These are phyloP conservation scores for Raphanus hybrid DNA, from an alignment of 441 rosid species.

Conservation along the genomic window DNA sequence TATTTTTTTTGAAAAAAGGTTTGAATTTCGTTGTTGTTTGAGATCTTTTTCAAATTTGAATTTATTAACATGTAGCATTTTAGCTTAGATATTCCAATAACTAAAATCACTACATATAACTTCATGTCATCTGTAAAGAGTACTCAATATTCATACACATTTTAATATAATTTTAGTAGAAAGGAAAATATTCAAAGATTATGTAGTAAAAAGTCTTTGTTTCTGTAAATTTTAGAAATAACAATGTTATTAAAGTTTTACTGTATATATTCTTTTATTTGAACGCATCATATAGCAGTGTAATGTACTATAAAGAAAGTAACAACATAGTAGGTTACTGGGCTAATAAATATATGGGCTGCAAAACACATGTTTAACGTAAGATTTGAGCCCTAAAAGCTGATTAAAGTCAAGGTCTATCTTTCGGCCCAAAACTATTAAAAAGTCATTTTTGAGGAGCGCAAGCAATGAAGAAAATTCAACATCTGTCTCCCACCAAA, in stretches of 20 bases:
- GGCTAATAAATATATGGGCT: background rate
- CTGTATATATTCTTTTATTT: background rate
- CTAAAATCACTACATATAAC: too few relatives aligned
- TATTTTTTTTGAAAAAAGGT: background rate
- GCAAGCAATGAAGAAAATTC: background rate
- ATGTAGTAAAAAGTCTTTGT: background rate
- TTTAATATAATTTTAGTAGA: background rate
- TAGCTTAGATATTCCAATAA: background rate
- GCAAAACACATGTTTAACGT: background rate
- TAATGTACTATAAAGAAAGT: background rate
- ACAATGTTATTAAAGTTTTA: background rate
- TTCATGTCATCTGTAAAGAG: background rate
- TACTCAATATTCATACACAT: background rate
- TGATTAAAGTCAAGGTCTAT: background rate
- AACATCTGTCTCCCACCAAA: constrained; percentile 28
- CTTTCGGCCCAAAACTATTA: constrained; percentile 24
- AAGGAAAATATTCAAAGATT: background rate
- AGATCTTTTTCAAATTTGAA: background rate
- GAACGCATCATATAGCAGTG: too few relatives aligned
- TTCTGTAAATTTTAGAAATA: background rate
- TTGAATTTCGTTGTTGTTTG: background rate
- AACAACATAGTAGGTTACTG: background rate
- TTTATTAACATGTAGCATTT: background rate
- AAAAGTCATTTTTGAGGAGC: constrained; percentile 17
- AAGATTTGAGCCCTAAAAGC: background rate